Conservation (phyloP, 257 asterid genomes). For the Ligustrum vulgare region DNA sequence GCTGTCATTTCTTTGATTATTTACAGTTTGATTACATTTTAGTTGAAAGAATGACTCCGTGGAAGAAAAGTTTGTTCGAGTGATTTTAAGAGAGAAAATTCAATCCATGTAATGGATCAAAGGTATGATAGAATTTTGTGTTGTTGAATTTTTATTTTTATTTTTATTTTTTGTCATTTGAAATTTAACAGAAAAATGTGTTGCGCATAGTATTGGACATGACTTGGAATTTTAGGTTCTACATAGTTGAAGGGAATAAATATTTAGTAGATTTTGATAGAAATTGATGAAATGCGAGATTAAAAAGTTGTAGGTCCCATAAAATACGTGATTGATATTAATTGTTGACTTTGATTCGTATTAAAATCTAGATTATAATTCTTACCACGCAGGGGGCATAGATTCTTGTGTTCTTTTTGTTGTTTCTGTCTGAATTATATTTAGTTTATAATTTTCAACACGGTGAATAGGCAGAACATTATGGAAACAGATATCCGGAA, state of each 20-base stretch:
- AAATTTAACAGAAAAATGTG: too few species aligned
- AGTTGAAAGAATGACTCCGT: background rate
- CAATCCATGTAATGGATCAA: background rate
- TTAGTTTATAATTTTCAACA: background rate
- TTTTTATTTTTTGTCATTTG: too few species aligned
- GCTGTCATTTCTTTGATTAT: background rate
- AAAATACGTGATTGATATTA: too few species aligned
- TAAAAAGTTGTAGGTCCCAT: too few species aligned
- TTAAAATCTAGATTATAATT: too few species aligned
- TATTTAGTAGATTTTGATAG: too few species aligned
- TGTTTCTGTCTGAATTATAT: background rate
- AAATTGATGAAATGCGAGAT: too few species aligned
- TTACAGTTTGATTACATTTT: background rate
- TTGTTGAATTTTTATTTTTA: too few species aligned
- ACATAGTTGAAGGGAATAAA: too few species aligned
- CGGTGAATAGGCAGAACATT: background rate
- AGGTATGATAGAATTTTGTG: background rate
- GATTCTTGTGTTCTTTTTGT: too few species aligned
- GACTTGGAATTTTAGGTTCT: background rate
- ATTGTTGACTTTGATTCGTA: too few species aligned
- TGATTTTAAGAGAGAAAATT: background rate
- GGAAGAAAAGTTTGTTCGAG: background rate
- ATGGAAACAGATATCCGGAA: background rate
- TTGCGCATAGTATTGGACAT: background rate
- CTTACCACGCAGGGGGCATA: too few species aligned